Evolutionary conservation across 1,284 basidiomycete species (phyloP).

Genomic region (Cutaneotrichosporon mucoides): DNA sequence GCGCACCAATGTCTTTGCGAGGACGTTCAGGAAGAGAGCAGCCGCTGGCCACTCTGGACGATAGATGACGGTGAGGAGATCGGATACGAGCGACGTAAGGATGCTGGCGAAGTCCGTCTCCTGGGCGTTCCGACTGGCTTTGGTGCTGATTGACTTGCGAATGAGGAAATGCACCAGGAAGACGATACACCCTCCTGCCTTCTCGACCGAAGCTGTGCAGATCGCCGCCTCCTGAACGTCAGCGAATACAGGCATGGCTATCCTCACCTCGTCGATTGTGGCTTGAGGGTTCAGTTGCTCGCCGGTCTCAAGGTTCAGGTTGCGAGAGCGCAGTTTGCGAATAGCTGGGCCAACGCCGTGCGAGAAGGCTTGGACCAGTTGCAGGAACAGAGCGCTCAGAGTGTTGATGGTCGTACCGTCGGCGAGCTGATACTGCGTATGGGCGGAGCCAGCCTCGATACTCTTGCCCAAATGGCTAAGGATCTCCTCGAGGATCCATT

Average conservation of each 20-base stretch:
- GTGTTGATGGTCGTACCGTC: conserved; percentile 73
- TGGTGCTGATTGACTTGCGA: conserved; percentile 49
- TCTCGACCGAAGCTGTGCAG: background rate
- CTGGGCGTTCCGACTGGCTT: conserved; percentile 77
- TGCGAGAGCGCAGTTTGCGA: conserved; percentile 53
- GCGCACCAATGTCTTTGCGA: conserved; percentile 76
- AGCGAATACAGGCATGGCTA: background rate
- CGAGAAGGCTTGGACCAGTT: conserved; percentile 91
- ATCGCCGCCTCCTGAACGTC: background rate
- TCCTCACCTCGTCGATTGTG: conserved; percentile 1
- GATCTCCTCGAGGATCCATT: conserved; percentile 96
- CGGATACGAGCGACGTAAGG: conserved; percentile 82
- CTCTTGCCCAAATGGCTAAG: conserved; percentile 81
- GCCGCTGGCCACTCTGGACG: conserved; percentile 98
- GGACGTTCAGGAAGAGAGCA: conserved; percentile 68
- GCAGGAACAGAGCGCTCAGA: conserved; percentile 83
- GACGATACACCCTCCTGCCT: background rate
- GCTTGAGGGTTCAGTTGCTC: conserved; percentile 7
- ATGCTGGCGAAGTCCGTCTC: conserved; percentile 87
- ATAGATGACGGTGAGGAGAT: conserved; percentile 81
- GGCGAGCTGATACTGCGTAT: conserved; percentile 70
- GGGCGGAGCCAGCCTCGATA: conserved; percentile 79
- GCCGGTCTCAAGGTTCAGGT: conserved; percentile 56
- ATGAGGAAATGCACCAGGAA: background rate
- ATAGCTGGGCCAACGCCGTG: conserved; percentile 59